These are phyloP conservation scores for Raphidocelis subcapitata DNA, from an alignment of 139 green algal genomes.

Conservation along the genomic window DNA sequence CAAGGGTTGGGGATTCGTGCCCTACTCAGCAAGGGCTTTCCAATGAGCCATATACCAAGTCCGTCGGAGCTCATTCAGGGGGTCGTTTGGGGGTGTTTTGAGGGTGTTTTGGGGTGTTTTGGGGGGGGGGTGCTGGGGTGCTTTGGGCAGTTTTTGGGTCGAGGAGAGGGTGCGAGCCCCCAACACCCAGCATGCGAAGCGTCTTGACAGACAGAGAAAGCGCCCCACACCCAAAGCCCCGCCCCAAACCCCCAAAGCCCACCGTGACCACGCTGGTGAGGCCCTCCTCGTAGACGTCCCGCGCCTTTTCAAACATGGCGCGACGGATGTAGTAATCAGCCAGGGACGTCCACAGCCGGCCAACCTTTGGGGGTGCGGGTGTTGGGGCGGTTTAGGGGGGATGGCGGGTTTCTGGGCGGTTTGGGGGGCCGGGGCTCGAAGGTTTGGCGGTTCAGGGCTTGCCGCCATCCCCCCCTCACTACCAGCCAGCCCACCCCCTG, in stretches of 20 bases:
- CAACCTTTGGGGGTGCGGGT: too few relatives aligned
- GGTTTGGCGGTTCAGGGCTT: neutral
- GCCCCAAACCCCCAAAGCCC: neutral
- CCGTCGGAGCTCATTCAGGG: slow-evolving; percentile 86
- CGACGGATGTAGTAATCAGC: slow-evolving; percentile 98
- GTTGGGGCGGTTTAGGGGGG: too few relatives aligned
- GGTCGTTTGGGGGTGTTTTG: too few relatives aligned
- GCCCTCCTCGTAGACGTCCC: slow-evolving; percentile 97
- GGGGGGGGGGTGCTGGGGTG: too few relatives aligned
- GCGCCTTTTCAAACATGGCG: slow-evolving; percentile 92
- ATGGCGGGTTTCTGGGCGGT: too few relatives aligned
- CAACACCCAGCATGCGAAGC: neutral
- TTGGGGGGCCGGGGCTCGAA: neutral
- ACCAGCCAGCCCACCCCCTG: too few relatives aligned
- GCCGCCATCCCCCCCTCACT: too few relatives aligned
- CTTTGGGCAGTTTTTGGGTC: neutral
- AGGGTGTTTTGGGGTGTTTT: too few relatives aligned
- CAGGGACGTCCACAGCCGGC: slow-evolving; percentile 92
- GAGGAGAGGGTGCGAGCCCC: neutral
- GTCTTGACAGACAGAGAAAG: neutral
- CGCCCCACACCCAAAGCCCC: neutral
- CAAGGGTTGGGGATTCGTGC: neutral
- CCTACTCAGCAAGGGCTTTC: slow-evolving; percentile 78
- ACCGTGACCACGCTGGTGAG: slow-evolving; percentile 82
- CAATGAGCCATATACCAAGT: slow-evolving; percentile 89